Evolutionary conservation across 495 filamentous ascomycete species (phyloP), one percentile per base, ranked within the genome.

Genomic region (Friedmanniomyces endolithicus): DNA sequence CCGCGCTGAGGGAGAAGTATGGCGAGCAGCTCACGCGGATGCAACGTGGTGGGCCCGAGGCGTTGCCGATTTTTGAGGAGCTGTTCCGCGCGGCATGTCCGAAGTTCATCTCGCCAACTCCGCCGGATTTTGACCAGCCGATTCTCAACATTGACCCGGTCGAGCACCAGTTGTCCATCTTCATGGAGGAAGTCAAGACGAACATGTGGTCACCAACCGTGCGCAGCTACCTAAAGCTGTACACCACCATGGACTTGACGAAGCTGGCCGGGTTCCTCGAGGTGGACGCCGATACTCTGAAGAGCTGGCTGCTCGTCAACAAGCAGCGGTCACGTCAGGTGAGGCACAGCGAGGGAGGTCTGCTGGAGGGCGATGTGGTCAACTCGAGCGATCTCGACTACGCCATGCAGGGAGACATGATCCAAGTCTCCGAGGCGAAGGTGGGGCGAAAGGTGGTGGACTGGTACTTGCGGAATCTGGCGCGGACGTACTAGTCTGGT

Each of bases 221-320:
- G 64, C 94, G 90, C 74, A 95, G 90, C 51, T 98, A 97, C 76
- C 80, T 98, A 55, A 92, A 94, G 68, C 88, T 98, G 52, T 98
- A 98, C 78, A 97, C 94, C 39, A 98, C 94, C 58, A 96, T 97
- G 88, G 92, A 98, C 66, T 75, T 98, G 59, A 90, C 94, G 76
- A 98, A 98, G 74, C 80, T 98, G 52, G 90, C 92, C 53, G 89
- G 88, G 50, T 97, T 98, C 80, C 77, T 98, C 46, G 90, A 96
- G 59, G 87, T 95, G 44, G 81, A 94, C 68, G 85, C 90, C 3
- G 94, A 97, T 71, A 84, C 90, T 71, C 76, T 98, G 63, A 78
- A 92, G 59, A 82, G 82, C 34, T 92, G 88, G 82, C 74, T 98
- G 47, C 72, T 97, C 39, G 88, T 98, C 40, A 97, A 94, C 76